Percentiles rank a stretch among this genome's conserved stretches.
Conservation (phyloP, 345 rosid genomes). For the Dipteronia dyeriana region DNA sequence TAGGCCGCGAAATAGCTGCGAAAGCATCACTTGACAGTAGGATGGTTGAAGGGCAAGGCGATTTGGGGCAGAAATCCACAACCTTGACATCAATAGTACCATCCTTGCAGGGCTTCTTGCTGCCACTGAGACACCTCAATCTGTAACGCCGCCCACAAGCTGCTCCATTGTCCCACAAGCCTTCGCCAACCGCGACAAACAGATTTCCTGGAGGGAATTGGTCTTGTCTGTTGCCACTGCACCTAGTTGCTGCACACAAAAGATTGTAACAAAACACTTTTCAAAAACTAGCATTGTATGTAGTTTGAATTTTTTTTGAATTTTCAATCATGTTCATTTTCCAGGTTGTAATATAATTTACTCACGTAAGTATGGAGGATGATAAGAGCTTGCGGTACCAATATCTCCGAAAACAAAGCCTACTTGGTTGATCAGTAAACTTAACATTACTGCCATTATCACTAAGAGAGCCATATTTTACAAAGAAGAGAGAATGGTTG, state of each 20-base stretch:
- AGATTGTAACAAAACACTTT: too few species aligned
- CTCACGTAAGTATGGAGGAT: constrained; percentile 39
- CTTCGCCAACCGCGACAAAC: constrained; percentile 35
- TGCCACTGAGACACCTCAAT: constrained; percentile 36
- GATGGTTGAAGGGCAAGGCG: constrained; percentile 39
- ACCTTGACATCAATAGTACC: constrained; percentile 35
- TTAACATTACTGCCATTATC: not conserved
- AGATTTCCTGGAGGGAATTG: constrained; percentile 31
- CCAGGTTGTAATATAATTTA: not conserved
- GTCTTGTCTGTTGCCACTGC: constrained; percentile 31
- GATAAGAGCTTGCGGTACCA: constrained; percentile 30
- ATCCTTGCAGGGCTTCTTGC: constrained; percentile 29
- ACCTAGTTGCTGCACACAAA: constrained; percentile 26
- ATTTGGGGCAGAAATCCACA: constrained; percentile 33
- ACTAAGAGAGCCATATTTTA: not conserved
- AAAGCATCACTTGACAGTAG: constrained; percentile 33
- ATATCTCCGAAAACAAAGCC: constrained; percentile 22
- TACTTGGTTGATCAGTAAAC: constrained; percentile 11
- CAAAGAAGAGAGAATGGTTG: not conserved
- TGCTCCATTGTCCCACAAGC: constrained; percentile 40
- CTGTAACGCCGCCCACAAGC: constrained; percentile 39
- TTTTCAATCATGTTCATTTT: too few species aligned
- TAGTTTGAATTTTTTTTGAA: not conserved
- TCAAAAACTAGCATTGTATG: too few species aligned
- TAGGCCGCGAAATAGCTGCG: constrained; percentile 13